Conservation (phyloP, 805 yeast species). For the Candida sithepensis region DNA sequence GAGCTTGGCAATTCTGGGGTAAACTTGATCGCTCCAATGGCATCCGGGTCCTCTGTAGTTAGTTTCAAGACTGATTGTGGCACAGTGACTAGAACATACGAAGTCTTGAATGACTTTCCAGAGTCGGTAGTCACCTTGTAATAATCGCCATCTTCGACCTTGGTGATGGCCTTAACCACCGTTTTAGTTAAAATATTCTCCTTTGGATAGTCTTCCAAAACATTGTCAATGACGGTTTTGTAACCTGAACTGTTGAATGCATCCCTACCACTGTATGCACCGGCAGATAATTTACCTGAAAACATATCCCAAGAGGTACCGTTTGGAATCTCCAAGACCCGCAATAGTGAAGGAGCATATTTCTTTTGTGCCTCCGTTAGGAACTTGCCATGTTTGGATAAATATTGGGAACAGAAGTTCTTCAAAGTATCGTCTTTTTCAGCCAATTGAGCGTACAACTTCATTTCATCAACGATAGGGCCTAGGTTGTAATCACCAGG, state of each 20-base stretch:
- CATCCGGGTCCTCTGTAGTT: slow-evolving; percentile 20
- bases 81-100: slow-evolving; percentile 45
- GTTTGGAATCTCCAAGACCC: slow-evolving; percentile 27
- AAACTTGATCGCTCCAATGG: slow-evolving; percentile 28
- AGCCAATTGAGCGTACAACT: slow-evolving; percentile 28
- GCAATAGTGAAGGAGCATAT: slow-evolving; percentile 27
- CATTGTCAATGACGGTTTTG: slow-evolving; percentile 25
- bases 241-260: slow-evolving; percentile 28
- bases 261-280: slow-evolving; percentile 30
- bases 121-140: slow-evolving; percentile 14
- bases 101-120: slow-evolving; percentile 19
- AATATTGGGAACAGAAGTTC: slow-evolving; percentile 23
- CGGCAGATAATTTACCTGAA: slow-evolving; percentile 24
- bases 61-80: slow-evolving; percentile 46
- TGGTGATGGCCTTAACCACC: slow-evolving; percentile 28
- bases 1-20: slow-evolving; percentile 35
- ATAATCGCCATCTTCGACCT: slow-evolving; percentile 11
- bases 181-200: slow-evolving; percentile 18
- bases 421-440: slow-evolving; percentile 24
- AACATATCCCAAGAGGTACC: slow-evolving; percentile 30
- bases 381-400: slow-evolving; percentile 14
- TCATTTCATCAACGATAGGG: slow-evolving; percentile 32
- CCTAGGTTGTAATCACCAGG: slow-evolving; percentile 29
- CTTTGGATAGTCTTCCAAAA: slow-evolving; percentile 23
- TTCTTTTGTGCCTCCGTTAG: slow-evolving; percentile 24